Base-by-base conservation (phyloP, 495 filamentous ascomycete species). In the Cudoniella acicularis region DNA sequence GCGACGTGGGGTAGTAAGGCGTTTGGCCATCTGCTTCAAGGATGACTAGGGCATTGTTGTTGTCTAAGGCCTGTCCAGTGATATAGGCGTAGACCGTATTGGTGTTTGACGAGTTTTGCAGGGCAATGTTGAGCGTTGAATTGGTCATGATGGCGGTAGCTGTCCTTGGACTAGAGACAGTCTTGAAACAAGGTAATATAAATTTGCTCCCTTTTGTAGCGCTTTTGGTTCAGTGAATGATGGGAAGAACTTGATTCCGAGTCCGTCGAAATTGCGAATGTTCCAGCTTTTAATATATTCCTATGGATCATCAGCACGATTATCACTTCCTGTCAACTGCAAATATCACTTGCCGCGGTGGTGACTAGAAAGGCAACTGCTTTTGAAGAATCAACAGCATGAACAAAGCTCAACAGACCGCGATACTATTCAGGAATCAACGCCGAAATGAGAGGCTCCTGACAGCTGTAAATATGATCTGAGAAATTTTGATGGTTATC, bases 1-100 rank as follows among this genome's bases (percentile, higher is more conserved):
- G 82, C 4, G 77, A 79, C 4, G 70, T 67, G 3, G 84, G 84
- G 46, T 77, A 85, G 62, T 85, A 86, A 4, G 54, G 49, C 2
- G 58, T 65, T 47, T 62, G 22, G 3, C 63, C 63, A 53, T 90
- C 85, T 22, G 84, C 69, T 65, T 83, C 76, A 40, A 91, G 75
- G 20, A 91, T 73, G 52, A 85, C 79, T 2, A 84, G 72, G 16
- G 74, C 71, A 63, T 84, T 81, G 72, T 79, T 76, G 18, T 81
- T 79, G 67, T 86, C 80, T 46, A 87, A 70, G 27, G 83, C 85
- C 18, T 73, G 75, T 26, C 88, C 88, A 0, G 85, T 90, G 60
- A 91, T 78, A 62, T 87, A 89, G n/a, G 83, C 88, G 66, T 82
- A 89, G 21, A 86, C 82, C 23, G 72, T 79, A 60, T 72, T 71